Base-by-base conservation (phyloP, 805 yeast genomes). In the Ogataea henricii region DNA sequence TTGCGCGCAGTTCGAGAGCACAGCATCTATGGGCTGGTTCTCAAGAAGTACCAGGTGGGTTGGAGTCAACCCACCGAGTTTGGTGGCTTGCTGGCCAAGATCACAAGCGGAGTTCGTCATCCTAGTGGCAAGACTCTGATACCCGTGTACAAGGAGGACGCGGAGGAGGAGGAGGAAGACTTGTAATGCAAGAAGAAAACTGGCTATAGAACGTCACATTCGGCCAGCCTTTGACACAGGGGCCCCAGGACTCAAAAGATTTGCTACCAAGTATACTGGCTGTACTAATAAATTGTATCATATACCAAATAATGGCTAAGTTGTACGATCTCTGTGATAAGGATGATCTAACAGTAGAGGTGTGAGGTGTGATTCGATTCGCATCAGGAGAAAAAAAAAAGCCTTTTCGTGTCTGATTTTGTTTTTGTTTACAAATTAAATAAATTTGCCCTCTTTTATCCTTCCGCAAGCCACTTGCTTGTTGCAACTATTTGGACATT, bases 1-100 rank as follows among this genome's bases (percentile, higher is more conserved):
- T 55, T 85, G 4, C 61, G 74, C 2, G 60, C 71, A 2, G 79
- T 81, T 0, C 63, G 73, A 45, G 58, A 58, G 1, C 54, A 78
- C 46, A 66, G 78, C 20, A 64, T 82, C 1, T 79, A 78, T 56
- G 89, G 88, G 0, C 58, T 76, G 46, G 42, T 20, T 0, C 54
- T 83, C 12, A 64, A 65, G 2, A 74, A 64, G 47, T 54, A 51
- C 13, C 74, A 79, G 49, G 61, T 85, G 16, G 87, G 82, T 1
- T 85, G 88, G 79, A 82, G 88, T 37, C 92, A 85, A 60, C 90
- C 91, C 0, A 81, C 87, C 48, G 77, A 72, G 42, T 72, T 76
- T 48, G 92, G 92, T 0, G 81, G 82, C 1, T 71, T 74, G 47
- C 68, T 85, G 26, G 89, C 90, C 0, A 63, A 62, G 27, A 65